phyloP scores from a whole-genome alignment of 495 filamentous ascomycete genomes.

The Hypoxylon cercidicola region DNA sequence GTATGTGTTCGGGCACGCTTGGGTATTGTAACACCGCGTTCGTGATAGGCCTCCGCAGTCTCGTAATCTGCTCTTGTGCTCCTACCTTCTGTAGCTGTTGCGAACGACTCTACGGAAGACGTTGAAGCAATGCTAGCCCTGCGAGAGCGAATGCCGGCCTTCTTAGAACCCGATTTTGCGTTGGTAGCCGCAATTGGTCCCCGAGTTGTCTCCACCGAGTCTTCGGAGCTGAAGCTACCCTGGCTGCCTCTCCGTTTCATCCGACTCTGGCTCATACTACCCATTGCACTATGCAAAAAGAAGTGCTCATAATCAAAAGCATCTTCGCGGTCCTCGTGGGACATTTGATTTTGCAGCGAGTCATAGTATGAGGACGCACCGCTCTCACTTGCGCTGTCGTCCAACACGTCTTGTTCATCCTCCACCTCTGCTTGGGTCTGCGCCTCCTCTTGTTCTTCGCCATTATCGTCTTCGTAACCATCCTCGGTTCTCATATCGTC shows the following conservation, averaged over 20 bases:
- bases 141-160: conserved; percentile 54
- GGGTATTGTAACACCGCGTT: conserved; percentile 37
- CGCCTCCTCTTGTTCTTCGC: conserved; percentile 20
- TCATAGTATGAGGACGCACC: conserved; percentile 69
- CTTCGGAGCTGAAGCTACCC: conserved; percentile 68
- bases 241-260: conserved; percentile 62
- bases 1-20: conserved; percentile 45
- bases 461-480: conserved; percentile 41
- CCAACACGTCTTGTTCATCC: conserved; percentile 38
- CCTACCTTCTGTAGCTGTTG: conserved; percentile 78
- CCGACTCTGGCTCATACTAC: conserved; percentile 65
- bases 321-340: conserved; percentile 94
- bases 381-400: conserved; percentile 58
- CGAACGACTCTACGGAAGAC: conserved; percentile 83
- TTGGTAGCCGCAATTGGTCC: conserved; percentile 52
- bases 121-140: conserved; percentile 73
- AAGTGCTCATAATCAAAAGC: conserved; percentile 98
- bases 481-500: conserved; percentile 54
- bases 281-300: conserved; percentile 90
- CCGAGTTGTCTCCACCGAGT: conserved; percentile 80
- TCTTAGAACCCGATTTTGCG: conserved; percentile 25
- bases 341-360: conserved; percentile 59
- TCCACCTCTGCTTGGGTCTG: conserved; percentile 13
- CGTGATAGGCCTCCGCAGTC: conserved; percentile 30
- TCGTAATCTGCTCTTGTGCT: conserved; percentile 41